Evolutionary conservation across 495 filamentous ascomycete genomes (phyloP).

Genomic region (Darksidea phi): DNA sequence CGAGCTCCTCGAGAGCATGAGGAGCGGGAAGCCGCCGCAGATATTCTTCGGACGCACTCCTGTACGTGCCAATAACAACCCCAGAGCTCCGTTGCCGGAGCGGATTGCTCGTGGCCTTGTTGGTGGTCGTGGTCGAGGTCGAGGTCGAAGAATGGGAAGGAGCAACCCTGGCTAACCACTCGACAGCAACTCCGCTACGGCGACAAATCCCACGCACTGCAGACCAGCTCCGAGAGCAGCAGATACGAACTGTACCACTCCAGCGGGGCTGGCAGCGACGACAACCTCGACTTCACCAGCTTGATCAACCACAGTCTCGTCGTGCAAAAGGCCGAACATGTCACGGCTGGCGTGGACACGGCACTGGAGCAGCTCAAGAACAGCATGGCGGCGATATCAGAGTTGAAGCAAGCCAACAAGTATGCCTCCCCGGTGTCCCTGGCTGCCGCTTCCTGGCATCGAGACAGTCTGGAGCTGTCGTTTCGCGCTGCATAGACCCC

Average conservation of each 20-base stretch:
- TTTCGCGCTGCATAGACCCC: not conserved
- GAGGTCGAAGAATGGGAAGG: constrained; percentile 2
- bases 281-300: constrained; percentile 36
- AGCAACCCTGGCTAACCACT: constrained; percentile 18
- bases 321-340: constrained; percentile 28
- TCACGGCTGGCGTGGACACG: constrained; percentile 37
- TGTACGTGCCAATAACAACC: constrained; percentile 28
- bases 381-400: constrained; percentile 40
- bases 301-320: constrained; percentile 36
- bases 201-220: constrained; percentile 31
- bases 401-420: constrained; percentile 45
- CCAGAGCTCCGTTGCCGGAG: not conserved
- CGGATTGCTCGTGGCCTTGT: constrained; percentile 6
- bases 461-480: constrained; percentile 1
- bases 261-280: constrained; percentile 20
- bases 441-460: not conserved
- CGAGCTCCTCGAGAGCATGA: constrained; percentile 34
- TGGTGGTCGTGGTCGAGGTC: constrained; percentile 3
- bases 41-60: constrained; percentile 37
- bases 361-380: constrained; percentile 42
- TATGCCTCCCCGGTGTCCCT: constrained; percentile 26
- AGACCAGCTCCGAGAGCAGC: constrained; percentile 29
- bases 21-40: constrained; percentile 36
- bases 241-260: constrained; percentile 36
- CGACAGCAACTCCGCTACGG: constrained; percentile 37